A percentile compares a stretch with the other conserved stretches of the same genome.
phyloP scores from a whole-genome alignment of 352 stramenopile genomes.

The Phytophthora ramorum region DNA sequence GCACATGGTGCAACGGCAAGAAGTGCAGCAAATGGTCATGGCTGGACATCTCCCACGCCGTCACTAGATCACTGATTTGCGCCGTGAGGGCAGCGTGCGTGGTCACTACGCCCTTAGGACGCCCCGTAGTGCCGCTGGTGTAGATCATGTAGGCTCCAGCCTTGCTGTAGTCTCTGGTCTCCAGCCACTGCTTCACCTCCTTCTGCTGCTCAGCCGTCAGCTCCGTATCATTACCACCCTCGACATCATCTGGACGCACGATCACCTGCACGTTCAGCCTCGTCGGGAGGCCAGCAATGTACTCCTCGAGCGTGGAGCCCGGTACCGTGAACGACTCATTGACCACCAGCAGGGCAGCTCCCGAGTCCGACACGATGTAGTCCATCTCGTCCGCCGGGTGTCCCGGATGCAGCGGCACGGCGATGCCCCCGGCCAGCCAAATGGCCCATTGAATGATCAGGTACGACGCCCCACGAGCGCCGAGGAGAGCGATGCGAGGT shows the following conservation, averaged over 20 bases:
- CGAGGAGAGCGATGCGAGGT: conserved; percentile 51
- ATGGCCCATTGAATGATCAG: conserved; percentile 78
- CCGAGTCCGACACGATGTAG: conserved; percentile 76
- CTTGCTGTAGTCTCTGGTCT: conserved; percentile 24
- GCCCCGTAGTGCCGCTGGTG: conserved; percentile 86
- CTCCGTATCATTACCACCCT: conserved; percentile 11
- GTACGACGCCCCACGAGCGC: conserved; percentile 57
- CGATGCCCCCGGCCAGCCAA: conserved; percentile 72
- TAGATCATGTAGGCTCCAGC: conserved; percentile 73
- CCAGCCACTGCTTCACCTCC: conserved; percentile 46
- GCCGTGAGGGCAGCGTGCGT: conserved; percentile 71
- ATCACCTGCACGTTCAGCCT: conserved; percentile 35
- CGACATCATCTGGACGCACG: conserved; percentile 29
- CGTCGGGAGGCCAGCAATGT: conserved; percentile 23
- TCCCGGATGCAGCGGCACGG: conserved; percentile 65
- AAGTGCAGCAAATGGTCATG: conserved; percentile 90
- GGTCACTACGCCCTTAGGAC: conserved; percentile 87
- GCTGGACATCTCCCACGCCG: conserved; percentile 80
- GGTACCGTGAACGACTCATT: conserved; percentile 47
- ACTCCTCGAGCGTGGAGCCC: conserved; percentile 32
- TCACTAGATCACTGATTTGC: conserved; percentile 86
- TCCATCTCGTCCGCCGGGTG: conserved; percentile 73
- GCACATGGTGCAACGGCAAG: conserved; percentile 91
- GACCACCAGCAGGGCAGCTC: conserved; percentile 51
- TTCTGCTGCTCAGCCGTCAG: conserved; percentile 24